phyloP scores from a whole-genome alignment of 495 filamentous ascomycete genomes.

The Hypoxylon perforatum region DNA sequence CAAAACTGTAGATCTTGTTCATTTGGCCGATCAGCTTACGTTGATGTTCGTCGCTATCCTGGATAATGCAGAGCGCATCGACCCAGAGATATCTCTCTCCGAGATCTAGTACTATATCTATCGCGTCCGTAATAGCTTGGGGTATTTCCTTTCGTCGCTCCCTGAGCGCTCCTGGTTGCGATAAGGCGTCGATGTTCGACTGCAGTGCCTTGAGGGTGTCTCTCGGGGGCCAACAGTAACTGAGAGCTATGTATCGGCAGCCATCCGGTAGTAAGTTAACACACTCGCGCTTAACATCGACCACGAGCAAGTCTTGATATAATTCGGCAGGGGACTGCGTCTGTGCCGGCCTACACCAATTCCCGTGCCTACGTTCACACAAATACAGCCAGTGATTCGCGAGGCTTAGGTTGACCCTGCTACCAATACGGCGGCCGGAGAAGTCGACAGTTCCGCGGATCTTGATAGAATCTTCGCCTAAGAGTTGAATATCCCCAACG shows the following conservation, averaged over 20 bases:
- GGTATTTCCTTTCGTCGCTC: background rate
- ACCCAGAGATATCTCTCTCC: conserved; percentile 8
- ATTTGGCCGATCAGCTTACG: background rate
- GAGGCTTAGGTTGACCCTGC: background rate
- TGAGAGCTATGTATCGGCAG: background rate
- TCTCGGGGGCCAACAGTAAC: conserved; percentile 2
- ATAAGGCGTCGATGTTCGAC: background rate
- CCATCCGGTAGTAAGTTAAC: background rate
- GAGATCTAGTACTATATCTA: background rate
- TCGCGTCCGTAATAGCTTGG: background rate
- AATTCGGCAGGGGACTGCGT: background rate
- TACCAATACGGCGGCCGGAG: background rate
- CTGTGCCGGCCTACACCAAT: background rate
- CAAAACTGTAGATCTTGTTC: conserved; percentile 1
- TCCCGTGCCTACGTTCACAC: background rate
- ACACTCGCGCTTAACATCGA: background rate
- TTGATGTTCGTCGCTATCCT: conserved; percentile 3
- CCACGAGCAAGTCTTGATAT: background rate
- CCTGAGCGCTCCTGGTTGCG: background rate
- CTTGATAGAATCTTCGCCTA: background rate
- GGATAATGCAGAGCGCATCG: no score
- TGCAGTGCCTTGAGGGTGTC: background rate
- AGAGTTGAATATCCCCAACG: conserved; percentile 3
- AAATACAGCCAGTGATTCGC: background rate
- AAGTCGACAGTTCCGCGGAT: background rate